Conservation (phyloP, 139 green algal species). For the Ostreobium quekettii region DNA sequence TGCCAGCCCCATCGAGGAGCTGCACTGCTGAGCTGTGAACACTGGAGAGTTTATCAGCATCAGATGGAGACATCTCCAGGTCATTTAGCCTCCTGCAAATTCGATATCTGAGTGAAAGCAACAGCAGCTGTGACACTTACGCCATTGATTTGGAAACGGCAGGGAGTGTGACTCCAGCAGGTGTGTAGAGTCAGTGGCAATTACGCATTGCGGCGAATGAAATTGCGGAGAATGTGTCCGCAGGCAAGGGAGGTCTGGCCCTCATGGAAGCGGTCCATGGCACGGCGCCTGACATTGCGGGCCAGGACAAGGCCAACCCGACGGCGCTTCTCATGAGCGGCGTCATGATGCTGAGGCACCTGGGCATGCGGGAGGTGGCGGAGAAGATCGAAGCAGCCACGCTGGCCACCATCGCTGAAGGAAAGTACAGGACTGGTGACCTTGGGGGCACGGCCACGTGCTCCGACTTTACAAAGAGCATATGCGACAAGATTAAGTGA, state of each 20-base stretch:
- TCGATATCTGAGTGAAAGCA: too few species aligned
- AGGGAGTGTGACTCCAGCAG: too few species aligned
- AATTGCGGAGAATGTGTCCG: not conserved
- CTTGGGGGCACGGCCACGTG: conserved; percentile 69
- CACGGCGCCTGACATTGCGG: conserved; percentile 73
- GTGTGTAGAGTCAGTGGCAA: too few species aligned
- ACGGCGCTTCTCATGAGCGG: conserved; percentile 80
- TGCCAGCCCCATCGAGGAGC: too few species aligned
- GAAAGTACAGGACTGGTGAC: conserved; percentile 82
- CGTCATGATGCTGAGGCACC: conserved; percentile 88
- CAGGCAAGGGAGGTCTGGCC: conserved; percentile 9
- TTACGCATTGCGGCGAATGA: too few species aligned
- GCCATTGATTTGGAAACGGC: too few species aligned
- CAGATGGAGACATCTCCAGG: too few species aligned
- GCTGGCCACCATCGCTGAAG: conserved; percentile 60
- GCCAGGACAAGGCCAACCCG: conserved; percentile 80
- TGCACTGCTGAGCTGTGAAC: too few species aligned
- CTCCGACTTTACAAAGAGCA: conserved; percentile 82
- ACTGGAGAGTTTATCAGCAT: too few species aligned
- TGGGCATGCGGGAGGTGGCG: conserved; percentile 36
- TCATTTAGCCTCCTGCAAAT: too few species aligned
- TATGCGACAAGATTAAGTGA: conserved; percentile 77
- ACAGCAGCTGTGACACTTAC: too few species aligned
- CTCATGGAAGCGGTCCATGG: conserved; percentile 54
- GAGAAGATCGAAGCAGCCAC: conserved; percentile 37